Base-by-base conservation (phyloP, 2,329 filamentous ascomycete species). In the Zarea fungicola region DNA sequence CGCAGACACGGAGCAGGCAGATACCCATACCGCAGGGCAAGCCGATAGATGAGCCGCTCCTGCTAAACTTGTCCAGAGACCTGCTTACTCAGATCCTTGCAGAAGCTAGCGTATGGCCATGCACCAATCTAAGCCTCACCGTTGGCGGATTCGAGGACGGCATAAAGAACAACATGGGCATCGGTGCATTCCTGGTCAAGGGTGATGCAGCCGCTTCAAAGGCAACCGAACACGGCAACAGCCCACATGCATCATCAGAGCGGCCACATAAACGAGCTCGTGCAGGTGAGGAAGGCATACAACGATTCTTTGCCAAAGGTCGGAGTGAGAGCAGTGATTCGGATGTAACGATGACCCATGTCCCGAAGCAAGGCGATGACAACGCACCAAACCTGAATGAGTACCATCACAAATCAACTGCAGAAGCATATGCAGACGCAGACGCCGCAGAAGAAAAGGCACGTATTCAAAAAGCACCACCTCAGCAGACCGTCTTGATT, bases 131-230 rank as follows among this genome's bases (percentile, higher is more conserved):
- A 8, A 93, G 88, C 50, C 70, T 97, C 39, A 91, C 86, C 55
- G 89, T 97, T 21, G 84, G 83, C n/a, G 91, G 89, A 0, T 96
- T 97, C 55, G 91, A 97, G 64, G 90, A 96, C 55, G 87, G 89
- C 2, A 73, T 92, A 50, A 81, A 77, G 34, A 86, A 88, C 5
- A 97, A 96, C 61, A 84, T 84, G 73, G 88, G 86, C 28, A 97
- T 99, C 56, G 85, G 86, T 37, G 77, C 80, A 1, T 97, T 96
- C 61, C 73, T 99, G n/a, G 73, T 96, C 22, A 85, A 85, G 68
- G 84, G 83, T 29, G 81, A 85, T 29, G 81, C 84, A 62, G 80
- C 80, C 52, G 76, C 78, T 11, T 53, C 60, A 39, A 57, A 58
- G 34, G 54, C 54, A 11, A 48, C 49, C n/a, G 57, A 42, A 50